Conservation (phyloP, 495 filamentous ascomycete genomes). For the Clohesyomyces aquaticus region DNA sequence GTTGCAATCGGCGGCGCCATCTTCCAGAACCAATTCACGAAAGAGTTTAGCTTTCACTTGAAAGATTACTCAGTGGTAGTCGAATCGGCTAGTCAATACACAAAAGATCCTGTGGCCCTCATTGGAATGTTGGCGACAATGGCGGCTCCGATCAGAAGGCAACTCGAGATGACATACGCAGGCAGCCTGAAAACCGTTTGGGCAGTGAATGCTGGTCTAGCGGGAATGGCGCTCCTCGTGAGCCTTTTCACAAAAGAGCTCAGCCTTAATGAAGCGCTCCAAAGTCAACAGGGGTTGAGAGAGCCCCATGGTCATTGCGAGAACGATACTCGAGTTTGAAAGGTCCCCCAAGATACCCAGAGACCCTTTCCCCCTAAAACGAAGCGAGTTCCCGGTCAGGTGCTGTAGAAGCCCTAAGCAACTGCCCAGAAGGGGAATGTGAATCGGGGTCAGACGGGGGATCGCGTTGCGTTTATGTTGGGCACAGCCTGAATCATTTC, state of each 20-base stretch:
- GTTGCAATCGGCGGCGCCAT: constrained; percentile 61
- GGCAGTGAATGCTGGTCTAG: constrained; percentile 52
- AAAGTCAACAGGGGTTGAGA: not conserved
- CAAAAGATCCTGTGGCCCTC: constrained; percentile 52
- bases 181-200: constrained; percentile 41
- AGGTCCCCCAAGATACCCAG: not conserved
- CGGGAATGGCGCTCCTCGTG: constrained; percentile 51
- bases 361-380: not conserved
- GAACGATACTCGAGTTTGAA: not conserved
- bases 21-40: constrained; percentile 57
- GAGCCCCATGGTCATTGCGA: not conserved
- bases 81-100: constrained; percentile 41
- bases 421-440: no score
- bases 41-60: constrained; percentile 45
- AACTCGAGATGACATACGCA: constrained; percentile 38
- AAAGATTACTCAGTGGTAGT: constrained; percentile 37
- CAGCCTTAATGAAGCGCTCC: constrained; percentile 29
- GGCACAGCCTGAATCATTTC: no score
- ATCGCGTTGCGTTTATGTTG: no score
- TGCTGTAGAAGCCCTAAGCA: no score
- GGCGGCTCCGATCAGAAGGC: constrained; percentile 13
- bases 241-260: constrained; percentile 54
- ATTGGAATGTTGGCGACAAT: constrained; percentile 41
- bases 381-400: no score
- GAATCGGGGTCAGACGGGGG: no score